Base-by-base conservation (phyloP, 192 early-diverging fungal genomes). In the Mortierella hygrophila region DNA sequence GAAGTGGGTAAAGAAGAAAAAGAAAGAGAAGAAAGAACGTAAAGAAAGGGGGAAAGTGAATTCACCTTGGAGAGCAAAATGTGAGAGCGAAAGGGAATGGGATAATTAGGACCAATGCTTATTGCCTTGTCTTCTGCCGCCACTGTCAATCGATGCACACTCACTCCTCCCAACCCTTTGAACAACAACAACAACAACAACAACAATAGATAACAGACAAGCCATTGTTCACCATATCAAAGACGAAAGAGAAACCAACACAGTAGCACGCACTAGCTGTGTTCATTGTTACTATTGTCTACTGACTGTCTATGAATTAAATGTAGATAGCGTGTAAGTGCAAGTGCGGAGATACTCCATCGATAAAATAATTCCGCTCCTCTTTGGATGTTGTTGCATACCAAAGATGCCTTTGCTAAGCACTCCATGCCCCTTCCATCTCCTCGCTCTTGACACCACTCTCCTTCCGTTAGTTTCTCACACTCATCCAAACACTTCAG, bases 31-130 rank as follows among this genome's bases (percentile, higher is more conserved):
- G 40, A n/a, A 52, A 69, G 35, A 37, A 78, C 4, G 60, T 46
- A 63, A 65, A 63, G 74, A 35, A 60, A 44, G n/a, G 49, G 63
- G 47, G 26, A 35, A 55, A 68, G 73, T 29, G 6, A 46, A 42
- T 54, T 26, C 65, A 57, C 29, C 8, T 29, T 26, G 11, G 68
- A 68, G 42, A 74, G 72, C 8, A 52, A 35, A 76, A 78, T 69
- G 46, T 18, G 60, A 68, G 42, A 42, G 29, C n/a, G 42, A 44
- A 60, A 65, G 23, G 68, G 69, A 68, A 76, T 40, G 35, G 18
- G 10, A 55, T 40, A 47, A 10, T 9, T 2, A 54, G 37, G 32
- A 52, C 18, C 49, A 52, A 52, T 52, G 49, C 49, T 52, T 20
- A 21, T 52, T 52, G 49, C 49, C 49, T 52, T 21, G 16, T 52